phyloP scores from a whole-genome alignment of 495 filamentous ascomycete species.

The Daldinia loculata region DNA sequence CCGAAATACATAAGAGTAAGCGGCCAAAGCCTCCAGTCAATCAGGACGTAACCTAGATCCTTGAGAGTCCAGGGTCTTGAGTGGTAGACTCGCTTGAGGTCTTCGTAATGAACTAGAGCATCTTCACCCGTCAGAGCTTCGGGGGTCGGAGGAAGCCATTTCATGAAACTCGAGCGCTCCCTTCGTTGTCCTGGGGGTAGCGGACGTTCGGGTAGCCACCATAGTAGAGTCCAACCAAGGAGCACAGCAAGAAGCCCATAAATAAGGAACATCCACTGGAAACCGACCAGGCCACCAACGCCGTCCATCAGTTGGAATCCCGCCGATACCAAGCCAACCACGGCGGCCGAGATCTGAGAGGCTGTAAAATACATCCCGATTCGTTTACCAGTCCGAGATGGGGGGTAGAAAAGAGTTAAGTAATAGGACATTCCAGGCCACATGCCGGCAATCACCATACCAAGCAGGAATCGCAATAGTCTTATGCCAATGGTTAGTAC shows the following conservation, averaged over 20 bases:
- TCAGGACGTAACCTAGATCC: constrained; percentile 72
- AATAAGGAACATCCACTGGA: constrained; percentile 94
- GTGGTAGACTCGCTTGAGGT: constrained; percentile 82
- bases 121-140: constrained; percentile 81
- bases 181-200: constrained; percentile 67
- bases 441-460: constrained; percentile 90
- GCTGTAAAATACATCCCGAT: constrained; percentile 93
- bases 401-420: constrained; percentile 90
- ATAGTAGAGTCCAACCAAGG: constrained; percentile 76
- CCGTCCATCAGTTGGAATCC: constrained; percentile 94
- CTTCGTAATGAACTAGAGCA: constrained; percentile 82
- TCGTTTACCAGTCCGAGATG: constrained; percentile 82
- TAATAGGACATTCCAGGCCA: constrained; percentile 98
- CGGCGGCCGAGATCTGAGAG: constrained; percentile 86
- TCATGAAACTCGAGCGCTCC: constrained; percentile 56
- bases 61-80: constrained; percentile 70
- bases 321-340: constrained; percentile 88
- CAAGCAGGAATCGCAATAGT: constrained; percentile 83
- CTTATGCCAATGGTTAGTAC: constrained; percentile 46
- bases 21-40: constrained; percentile 89
- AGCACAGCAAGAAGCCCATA: constrained; percentile 79
- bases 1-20: constrained; percentile 92
- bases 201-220: constrained; percentile 91
- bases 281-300: constrained; percentile 76
- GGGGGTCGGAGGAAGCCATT: constrained; percentile 68